Conservation (phyloP, 1,284 basidiomycete genomes). For the Moesziomyces globuligerus region DNA sequence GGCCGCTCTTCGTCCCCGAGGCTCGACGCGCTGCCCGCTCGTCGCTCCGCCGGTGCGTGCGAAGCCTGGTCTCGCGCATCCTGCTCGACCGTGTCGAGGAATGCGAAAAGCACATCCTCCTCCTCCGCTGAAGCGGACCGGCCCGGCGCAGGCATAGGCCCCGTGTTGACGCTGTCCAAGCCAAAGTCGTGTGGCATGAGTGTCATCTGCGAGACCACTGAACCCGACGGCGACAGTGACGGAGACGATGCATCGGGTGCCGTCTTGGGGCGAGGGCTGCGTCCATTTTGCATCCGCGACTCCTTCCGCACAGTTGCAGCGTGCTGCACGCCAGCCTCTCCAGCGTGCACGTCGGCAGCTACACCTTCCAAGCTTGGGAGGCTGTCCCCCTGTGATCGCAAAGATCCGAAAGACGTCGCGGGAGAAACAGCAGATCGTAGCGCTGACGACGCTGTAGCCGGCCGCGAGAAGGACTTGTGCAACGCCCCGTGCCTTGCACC, state of each 20-base stretch:
- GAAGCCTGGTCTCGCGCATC: constrained; percentile 25
- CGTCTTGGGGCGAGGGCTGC: constrained; percentile 30
- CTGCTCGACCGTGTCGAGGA: constrained; percentile 39
- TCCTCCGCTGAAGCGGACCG: not conserved
- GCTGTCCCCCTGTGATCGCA: not conserved
- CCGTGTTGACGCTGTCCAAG: not conserved
- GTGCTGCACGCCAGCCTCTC: no score
- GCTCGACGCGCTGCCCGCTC: not conserved
- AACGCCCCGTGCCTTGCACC: not conserved
- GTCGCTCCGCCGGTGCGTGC: not conserved
- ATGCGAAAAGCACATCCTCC: constrained; percentile 36
- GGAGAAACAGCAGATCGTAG: not conserved
- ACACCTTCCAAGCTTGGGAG: not conserved
- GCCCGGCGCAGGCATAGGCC: no score
- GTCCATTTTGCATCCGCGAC: constrained; percentile 1
- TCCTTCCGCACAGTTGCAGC: constrained; percentile 5
- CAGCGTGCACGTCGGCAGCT: not conserved
- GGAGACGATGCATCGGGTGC: constrained; percentile 37
- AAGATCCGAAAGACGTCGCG: not conserved
- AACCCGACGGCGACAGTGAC: constrained; percentile 19
- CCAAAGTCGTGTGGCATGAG: constrained; percentile 12
- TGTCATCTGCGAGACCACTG: constrained; percentile 18
- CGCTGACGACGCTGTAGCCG: constrained; percentile 24
- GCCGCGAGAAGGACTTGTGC: constrained; percentile 6
- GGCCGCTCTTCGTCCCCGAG: constrained; percentile 25